Evolutionary conservation across 148 eudicot genomes (phyloP).

Genomic region (Chenopodium berlandieri): DNA sequence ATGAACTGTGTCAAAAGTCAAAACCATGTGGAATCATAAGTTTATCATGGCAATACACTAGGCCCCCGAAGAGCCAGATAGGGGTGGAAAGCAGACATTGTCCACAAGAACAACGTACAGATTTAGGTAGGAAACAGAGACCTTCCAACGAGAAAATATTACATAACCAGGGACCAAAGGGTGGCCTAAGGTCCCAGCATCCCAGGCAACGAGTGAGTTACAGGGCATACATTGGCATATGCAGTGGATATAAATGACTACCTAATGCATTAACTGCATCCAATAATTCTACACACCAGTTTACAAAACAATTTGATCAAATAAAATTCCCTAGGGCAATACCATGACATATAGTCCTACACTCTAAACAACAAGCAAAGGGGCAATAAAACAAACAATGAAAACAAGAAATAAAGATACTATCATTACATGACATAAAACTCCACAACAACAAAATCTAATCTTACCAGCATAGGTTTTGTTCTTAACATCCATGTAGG

Average conservation of each 20-base stretch:
- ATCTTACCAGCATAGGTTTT: slow-evolving; percentile 72
- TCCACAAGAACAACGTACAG: background rate
- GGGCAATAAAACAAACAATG: background rate
- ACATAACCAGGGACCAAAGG: background rate
- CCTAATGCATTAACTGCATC: background rate
- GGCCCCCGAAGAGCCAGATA: background rate
- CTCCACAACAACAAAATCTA: background rate
- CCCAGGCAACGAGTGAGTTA: background rate
- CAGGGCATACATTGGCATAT: background rate
- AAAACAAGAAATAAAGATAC: background rate
- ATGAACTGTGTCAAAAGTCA: background rate
- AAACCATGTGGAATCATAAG: background rate
- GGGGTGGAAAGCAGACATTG: background rate
- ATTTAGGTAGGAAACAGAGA: background rate
- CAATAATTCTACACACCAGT: background rate
- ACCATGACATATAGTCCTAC: background rate
- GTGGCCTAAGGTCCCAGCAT: background rate
- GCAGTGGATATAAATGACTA: background rate
- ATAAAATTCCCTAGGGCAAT: background rate
- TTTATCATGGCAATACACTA: background rate
- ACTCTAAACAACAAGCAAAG: background rate
- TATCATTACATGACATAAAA: background rate
- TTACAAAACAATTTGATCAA: background rate
- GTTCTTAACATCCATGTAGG: slow-evolving; percentile 72
- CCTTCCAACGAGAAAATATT: background rate